Base-by-base conservation (phyloP, 2,329 filamentous ascomycete genomes). In the Colletotrichum caudatum region DNA sequence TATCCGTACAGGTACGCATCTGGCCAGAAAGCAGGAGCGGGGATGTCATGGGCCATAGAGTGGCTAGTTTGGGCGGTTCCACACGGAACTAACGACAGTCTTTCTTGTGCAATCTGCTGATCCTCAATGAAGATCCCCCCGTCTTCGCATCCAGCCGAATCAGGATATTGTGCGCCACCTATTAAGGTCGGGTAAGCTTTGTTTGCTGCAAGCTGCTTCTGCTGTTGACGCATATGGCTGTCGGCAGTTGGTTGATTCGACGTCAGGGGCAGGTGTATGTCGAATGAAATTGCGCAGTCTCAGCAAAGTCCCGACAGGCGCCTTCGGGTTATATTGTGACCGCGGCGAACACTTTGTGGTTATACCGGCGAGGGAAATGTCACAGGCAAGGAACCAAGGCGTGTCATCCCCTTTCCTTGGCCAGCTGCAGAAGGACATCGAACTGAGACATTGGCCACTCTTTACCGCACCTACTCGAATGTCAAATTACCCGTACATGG, bases 21-120 rank as follows among this genome's bases (percentile, higher is more conserved):
- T 62, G 5, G 41, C 20, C 14, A 69, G 46, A 26, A 35, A 58
- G 46, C 44, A 46, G 58, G 26, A 60, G 54, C 64, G 69, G 65
- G 69, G 69, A 71, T 71, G 46, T 35, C 64, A 69, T 71, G 69
- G 53, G 53, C 64, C 64, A 58, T 58, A 18, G 23, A 29, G 54
- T 56, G 58, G 53, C 39, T 63, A 54, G 48, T 29, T 48, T 64
- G 37, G 51, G 62, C 29, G 29, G 41, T 57, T 60, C 63, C 62
- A 57, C 35, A 41, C 56, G 57, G 63, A 66, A 61, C 37, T 63
- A 50, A 66, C 67, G 33, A 58, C 26, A 26, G 20, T 11, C 20
- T 33, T 33, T 48, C 20, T 60, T 46, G 46, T 60, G 69, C 65
- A 59, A 60, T 48, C 35, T 60, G 69, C 53, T 44, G 69, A 71